Evolutionary conservation across 441 rosid species (phyloP).

Genomic region (Lepidium campestre): DNA sequence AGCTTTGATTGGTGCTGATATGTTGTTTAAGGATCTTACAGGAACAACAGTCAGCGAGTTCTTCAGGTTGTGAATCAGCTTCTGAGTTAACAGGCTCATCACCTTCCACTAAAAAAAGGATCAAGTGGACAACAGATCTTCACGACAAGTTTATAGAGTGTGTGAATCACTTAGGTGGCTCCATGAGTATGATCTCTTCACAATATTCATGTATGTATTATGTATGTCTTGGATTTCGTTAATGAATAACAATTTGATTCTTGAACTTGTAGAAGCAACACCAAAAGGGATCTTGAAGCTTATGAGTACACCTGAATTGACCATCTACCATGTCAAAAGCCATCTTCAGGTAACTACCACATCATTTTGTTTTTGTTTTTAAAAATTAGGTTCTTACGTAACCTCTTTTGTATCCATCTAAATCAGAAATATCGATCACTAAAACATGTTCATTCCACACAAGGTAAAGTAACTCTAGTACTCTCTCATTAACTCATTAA

Average conservation of each 20-base stretch:
- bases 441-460: neutral
- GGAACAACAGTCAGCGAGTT: neutral
- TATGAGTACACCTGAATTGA: slow-evolving; percentile 64
- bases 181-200: slow-evolving; percentile 50
- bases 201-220: neutral
- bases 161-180: slow-evolving; percentile 68
- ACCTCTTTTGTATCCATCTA: neutral
- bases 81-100: slow-evolving; percentile 8
- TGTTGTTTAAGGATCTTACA: neutral
- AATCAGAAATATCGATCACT: neutral
- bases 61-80: neutral
- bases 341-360: slow-evolving; percentile 59
- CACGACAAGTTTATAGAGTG: slow-evolving; percentile 40
- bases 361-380: too few relatives aligned
- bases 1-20: neutral
- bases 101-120: neutral
- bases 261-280: slow-evolving; percentile 46
- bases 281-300: slow-evolving; percentile 72
- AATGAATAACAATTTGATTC: neutral
- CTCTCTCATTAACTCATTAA: neutral
- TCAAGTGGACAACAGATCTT: slow-evolving; percentile 12
- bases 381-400: too few relatives aligned
- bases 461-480: neutral
- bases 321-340: slow-evolving; percentile 79
- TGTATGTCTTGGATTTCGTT: neutral